These are phyloP conservation scores for Dimargaris cristalligena DNA, from an alignment of 192 early-diverging fungal genomes.

Conservation along the genomic window DNA sequence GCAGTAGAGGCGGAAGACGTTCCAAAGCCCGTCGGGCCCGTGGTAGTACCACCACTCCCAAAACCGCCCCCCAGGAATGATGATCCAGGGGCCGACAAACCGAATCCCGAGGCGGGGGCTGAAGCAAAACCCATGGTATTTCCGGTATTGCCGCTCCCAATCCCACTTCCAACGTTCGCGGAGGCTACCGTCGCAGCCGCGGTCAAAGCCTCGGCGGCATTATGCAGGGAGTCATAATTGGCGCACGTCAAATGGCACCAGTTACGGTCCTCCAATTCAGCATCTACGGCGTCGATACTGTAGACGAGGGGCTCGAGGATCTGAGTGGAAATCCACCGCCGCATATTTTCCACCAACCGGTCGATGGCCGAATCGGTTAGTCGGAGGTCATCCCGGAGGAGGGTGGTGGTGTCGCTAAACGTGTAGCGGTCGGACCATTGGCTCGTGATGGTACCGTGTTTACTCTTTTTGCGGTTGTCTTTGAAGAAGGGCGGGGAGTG, in stretches of 20 bases:
- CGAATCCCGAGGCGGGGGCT: conserved; percentile 9
- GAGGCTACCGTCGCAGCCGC: not conserved
- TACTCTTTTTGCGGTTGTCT: conserved; percentile 8
- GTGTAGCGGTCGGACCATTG: not conserved
- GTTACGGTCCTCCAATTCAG: conserved; percentile 21
- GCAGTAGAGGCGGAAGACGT: not conserved
- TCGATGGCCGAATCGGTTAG: conserved; percentile 15
- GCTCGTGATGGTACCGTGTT: not conserved
- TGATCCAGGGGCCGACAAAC: too few relatives aligned
- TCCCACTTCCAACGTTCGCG: not conserved
- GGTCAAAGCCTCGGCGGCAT: not conserved
- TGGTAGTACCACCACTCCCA: not conserved
- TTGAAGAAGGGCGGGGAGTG: conserved; percentile 7
- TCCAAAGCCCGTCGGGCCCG: not conserved
- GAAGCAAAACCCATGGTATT: too few relatives aligned
- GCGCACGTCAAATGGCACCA: conserved; percentile 24
- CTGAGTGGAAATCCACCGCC: conserved; percentile 27
- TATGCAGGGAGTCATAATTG: conserved; percentile 1
- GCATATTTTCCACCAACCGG: conserved; percentile 28
- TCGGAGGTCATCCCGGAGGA: not conserved
- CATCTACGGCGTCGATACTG: conserved; percentile 26
- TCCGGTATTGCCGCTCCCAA: too few relatives aligned
- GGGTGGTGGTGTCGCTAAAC: not conserved
- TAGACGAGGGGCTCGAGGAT: conserved; percentile 23
- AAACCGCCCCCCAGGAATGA: too few relatives aligned